Evolutionary conservation across 768 basidiomycete species (phyloP).

Genomic region (Tricholoma sp.): DNA sequence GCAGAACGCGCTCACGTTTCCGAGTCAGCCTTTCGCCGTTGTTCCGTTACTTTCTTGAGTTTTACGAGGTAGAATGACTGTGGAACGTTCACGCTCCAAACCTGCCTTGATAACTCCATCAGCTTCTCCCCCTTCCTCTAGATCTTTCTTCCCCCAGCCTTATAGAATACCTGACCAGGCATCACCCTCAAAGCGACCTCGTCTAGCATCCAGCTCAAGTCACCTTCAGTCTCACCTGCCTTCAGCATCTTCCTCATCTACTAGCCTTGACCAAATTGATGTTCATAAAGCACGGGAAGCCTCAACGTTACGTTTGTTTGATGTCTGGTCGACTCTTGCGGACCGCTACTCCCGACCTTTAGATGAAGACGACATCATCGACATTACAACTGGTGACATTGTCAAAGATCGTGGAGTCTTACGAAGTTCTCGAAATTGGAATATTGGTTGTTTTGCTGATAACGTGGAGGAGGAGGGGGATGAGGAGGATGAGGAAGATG

Average conservation of each 20-base stretch:
- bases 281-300: conserved; percentile 53
- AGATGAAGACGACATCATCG: conserved; percentile 79
- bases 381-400: conserved; percentile 55
- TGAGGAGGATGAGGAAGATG: conserved; percentile 36
- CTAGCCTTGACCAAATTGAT: conserved; percentile 28
- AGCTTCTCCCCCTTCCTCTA: conserved; percentile 42
- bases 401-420: conserved; percentile 70
- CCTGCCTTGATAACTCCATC: conserved; percentile 45
- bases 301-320: conserved; percentile 50
- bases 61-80: not conserved
- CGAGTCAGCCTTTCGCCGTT: too few relatives aligned
- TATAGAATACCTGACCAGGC: conserved; percentile 26
- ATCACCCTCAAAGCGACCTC: conserved; percentile 45
- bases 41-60: not conserved
- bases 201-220: conserved; percentile 42
- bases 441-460: conserved; percentile 49
- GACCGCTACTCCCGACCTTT: conserved; percentile 61
- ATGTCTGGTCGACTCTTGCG: conserved; percentile 64
- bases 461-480: conserved; percentile 25
- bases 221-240: conserved; percentile 19
- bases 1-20: not conserved
- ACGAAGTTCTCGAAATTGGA: conserved; percentile 35
- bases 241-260: conserved; percentile 31
- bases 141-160: conserved; percentile 18
- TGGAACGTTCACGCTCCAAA: conserved; percentile 5